phyloP scores from a whole-genome alignment of 2,329 filamentous ascomycete species.

The Fusarium sulawesiense region DNA sequence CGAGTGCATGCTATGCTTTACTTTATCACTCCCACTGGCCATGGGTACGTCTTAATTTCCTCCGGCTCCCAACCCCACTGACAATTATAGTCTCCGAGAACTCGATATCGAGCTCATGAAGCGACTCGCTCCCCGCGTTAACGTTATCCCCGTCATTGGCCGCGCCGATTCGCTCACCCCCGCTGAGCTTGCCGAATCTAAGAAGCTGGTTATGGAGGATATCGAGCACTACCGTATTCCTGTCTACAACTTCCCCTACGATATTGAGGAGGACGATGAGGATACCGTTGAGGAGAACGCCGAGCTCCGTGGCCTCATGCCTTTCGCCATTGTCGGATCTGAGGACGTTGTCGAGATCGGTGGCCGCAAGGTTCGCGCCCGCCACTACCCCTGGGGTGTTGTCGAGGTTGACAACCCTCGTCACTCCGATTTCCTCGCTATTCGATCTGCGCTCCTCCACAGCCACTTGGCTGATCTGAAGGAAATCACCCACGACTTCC shows the following conservation, averaged over 20 bases:
- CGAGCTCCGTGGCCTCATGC: slow-evolving; percentile 96
- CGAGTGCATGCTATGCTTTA: slow-evolving; percentile 98
- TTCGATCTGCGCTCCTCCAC: slow-evolving; percentile 95
- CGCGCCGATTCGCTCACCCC: slow-evolving; percentile 98
- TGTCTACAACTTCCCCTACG: slow-evolving; percentile 99
- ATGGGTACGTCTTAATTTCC: slow-evolving; percentile 71
- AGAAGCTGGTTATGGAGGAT: slow-evolving; percentile 99
- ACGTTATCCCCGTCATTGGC: slow-evolving; percentile 98
- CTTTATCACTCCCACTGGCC: slow-evolving; percentile 98
- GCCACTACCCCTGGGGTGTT: slow-evolving; percentile 99
- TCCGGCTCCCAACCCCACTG: background rate
- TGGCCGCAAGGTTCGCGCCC: slow-evolving; percentile 89
- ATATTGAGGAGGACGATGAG: slow-evolving; percentile 99
- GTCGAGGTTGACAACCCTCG: slow-evolving; percentile 99
- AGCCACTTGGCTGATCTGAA: slow-evolving; percentile 98
- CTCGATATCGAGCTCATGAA: slow-evolving; percentile 99
- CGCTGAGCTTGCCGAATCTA: slow-evolving; percentile 95
- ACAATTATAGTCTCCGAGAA: slow-evolving; percentile 82
- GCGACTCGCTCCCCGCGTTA: slow-evolving; percentile 96
- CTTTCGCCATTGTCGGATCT: slow-evolving; percentile 97
- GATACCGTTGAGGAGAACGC: slow-evolving; percentile 99
- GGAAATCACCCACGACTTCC: slow-evolving; percentile 99
- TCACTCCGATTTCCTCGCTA: slow-evolving; percentile 98
- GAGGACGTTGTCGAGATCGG: slow-evolving; percentile 96
- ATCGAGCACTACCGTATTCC: slow-evolving; percentile 99